Evolutionary conservation across 345 rosid genomes (phyloP), one percentile per base, ranked within the genome.

Genomic region (Rhodamnia argentea): DNA sequence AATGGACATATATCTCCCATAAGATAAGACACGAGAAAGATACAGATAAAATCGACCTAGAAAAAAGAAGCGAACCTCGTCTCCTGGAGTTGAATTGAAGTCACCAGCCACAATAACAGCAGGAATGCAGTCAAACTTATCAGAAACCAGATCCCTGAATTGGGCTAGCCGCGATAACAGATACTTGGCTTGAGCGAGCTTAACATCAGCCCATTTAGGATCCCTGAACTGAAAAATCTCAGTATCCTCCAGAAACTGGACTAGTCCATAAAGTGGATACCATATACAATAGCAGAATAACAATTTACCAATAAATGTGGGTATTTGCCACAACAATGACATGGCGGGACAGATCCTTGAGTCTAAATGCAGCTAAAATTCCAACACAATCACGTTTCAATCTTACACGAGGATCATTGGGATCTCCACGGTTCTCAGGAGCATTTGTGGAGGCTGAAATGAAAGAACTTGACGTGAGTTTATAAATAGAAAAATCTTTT

Each of bases 121-220:
- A 74, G 99, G 98, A 44, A 81, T 85, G 85, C 97, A 93, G 32
- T 93, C 92, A 47, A 90, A 95, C 88, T 88, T 94, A 29, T 92
- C 90, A 32, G 95, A 88, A 87, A 96, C 93, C 85, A 90, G 84
- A 3, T 82, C 86, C 84, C 89, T 94, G 87, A 97, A 97, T 84
- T 89, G 90, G 84, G 92, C 95, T 85, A 97, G 88, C 50, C 97
- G 93, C 29, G 91, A 90, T 26, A 93, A 87, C 51, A 96, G 97
- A 91, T 95, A 93, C 23, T 92, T 96, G 84, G 99, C 98, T 90
- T 97, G 99, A 44, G 99, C 98, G 84, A 97, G 98, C 94, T 97
- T 96, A 81, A 96, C 98, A 89, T 97, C 99, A 62, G 94, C 96
- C 92, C 92, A 92, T 86, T 92, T 92, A 55, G 98, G 99, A 91